Evolutionary conservation across 768 basidiomycete species (phyloP).

Genomic region (Suillus brevipes): DNA sequence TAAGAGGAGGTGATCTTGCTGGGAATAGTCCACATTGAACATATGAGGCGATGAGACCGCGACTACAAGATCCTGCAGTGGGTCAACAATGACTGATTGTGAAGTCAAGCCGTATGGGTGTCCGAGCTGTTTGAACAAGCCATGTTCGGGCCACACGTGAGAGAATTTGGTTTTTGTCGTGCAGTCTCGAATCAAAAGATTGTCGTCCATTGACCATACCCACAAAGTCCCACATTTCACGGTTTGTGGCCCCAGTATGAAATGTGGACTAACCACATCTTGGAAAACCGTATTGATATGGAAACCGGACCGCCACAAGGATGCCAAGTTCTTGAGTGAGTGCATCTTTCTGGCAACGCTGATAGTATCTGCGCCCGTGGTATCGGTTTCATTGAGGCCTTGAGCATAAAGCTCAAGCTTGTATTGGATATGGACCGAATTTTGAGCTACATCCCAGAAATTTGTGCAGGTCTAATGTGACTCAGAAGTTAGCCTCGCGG

Average conservation of each 20-base stretch:
- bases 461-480: background rate
- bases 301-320: background rate
- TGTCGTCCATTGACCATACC: background rate
- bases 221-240: slow-evolving; percentile 2
- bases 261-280: background rate
- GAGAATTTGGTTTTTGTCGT: background rate
- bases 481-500: background rate
- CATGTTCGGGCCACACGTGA: background rate
- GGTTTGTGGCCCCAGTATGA: too few relatives aligned
- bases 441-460: background rate
- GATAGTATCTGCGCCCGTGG: background rate
- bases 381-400: background rate
- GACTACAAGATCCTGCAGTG: slow-evolving; percentile 1
- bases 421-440: background rate
- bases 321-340: background rate
- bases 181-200: background rate
- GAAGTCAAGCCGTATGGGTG: background rate
- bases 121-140: background rate
- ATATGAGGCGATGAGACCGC: background rate
- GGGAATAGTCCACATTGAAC: background rate
- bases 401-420: background rate
- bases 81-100: background rate
- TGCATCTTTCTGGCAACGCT: background rate
- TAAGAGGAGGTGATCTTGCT: background rate
- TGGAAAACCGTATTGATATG: background rate